phyloP scores from a whole-genome alignment of 73 alveolate species.

The Vitrella brassicaformis region DNA sequence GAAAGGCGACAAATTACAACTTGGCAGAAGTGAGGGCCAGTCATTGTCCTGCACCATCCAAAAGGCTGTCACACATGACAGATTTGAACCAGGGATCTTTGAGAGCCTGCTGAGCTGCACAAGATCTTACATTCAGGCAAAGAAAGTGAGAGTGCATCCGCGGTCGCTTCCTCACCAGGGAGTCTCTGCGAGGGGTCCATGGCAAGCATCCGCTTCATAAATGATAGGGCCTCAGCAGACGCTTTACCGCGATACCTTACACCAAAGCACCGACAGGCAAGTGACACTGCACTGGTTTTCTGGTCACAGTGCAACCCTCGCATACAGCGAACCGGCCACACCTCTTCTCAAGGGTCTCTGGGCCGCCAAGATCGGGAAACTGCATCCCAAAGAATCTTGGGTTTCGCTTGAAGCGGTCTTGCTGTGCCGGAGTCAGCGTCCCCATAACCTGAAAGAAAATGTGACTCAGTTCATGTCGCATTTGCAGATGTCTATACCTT shows the following conservation, averaged over 20 bases:
- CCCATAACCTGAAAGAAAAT: no score
- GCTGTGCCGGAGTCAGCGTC: constrained; percentile 60
- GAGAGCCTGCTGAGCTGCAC: no score
- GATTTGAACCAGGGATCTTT: no score
- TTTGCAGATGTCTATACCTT: no score
- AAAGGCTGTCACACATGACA: no score
- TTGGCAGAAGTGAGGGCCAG: no score
- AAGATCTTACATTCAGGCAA: no score
- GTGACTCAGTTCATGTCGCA: no score
- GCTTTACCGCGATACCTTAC: background rate
- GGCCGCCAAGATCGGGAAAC: constrained; percentile 75
- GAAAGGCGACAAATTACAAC: no score
- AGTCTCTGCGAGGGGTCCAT: background rate
- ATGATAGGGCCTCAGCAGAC: background rate
- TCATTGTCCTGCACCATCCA: no score
- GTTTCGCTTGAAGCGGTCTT: constrained; percentile 60
- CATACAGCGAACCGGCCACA: constrained; percentile 59
- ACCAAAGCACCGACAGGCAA: background rate
- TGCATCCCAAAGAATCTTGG: constrained; percentile 67
- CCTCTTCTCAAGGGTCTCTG: constrained; percentile 82
- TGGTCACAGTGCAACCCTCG: background rate
- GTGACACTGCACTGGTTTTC: background rate
- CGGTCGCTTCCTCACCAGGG: background rate
- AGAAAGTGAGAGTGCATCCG: no score
- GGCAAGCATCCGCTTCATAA: background rate